Conservation (phyloP, 169 alveolate genomes). For the Babesia bigemina region DNA sequence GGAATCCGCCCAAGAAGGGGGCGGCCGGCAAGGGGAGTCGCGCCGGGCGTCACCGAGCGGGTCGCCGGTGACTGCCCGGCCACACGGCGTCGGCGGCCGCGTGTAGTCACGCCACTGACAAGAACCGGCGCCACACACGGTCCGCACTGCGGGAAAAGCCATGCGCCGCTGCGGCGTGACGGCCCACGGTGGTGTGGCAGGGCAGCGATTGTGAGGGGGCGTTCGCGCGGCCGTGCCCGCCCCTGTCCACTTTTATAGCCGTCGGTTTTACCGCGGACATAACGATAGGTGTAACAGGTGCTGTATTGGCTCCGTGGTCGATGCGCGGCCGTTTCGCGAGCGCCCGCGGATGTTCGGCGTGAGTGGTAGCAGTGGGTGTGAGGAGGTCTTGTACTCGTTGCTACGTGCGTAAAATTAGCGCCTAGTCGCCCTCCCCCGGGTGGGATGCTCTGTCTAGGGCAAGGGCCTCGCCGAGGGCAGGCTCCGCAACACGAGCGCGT, state of each 20-base stretch:
- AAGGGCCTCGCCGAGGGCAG: neutral
- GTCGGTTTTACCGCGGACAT: constrained; percentile 2
- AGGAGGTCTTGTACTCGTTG: too few relatives aligned
- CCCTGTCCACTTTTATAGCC: neutral
- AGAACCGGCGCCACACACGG: neutral
- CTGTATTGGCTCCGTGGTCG: neutral
- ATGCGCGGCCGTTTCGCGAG: neutral
- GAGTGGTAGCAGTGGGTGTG: too few relatives aligned
- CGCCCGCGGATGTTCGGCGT: too few relatives aligned
- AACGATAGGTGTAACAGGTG: constrained; percentile 23
- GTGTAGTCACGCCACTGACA: too few relatives aligned
- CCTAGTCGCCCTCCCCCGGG: neutral
- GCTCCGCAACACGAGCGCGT: neutral
- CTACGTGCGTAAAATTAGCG: neutral
- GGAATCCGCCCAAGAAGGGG: constrained; percentile 8
- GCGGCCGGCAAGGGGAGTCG: constrained; percentile 19
- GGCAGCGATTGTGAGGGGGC: constrained; percentile 11
- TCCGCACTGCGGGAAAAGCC: neutral
- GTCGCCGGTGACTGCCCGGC: constrained; percentile 12
- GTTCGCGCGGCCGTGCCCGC: neutral
- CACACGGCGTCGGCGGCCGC: neutral
- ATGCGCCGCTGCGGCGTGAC: neutral
- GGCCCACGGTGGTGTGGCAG: constrained; percentile 28
- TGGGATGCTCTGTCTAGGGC: constrained; percentile 1
- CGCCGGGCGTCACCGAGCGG: constrained; percentile 42